These are phyloP conservation scores for Circinella minor DNA, from an alignment of 371 early-diverging fungal species.

Conservation along the genomic window DNA sequence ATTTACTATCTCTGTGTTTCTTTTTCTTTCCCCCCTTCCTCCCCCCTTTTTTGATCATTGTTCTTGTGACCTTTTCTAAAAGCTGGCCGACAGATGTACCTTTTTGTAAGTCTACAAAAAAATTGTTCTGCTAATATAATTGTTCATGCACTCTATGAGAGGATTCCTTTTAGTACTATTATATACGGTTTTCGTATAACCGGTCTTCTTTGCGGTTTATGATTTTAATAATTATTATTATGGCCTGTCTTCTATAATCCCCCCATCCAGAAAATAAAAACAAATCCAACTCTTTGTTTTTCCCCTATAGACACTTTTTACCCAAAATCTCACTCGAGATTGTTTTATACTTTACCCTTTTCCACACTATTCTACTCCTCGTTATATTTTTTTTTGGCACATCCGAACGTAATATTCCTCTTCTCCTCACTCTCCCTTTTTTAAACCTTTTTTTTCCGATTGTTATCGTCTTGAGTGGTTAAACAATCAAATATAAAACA, in stretches of 20 bases:
- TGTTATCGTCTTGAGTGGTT: constrained; percentile 2
- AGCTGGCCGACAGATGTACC: constrained; percentile 1
- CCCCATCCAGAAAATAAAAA: background rate
- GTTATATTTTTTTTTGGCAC: too few species aligned
- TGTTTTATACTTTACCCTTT: too few species aligned
- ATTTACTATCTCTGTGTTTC: background rate
- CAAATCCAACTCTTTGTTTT: background rate
- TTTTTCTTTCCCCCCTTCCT: background rate
- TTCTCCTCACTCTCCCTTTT: constrained; percentile 1
- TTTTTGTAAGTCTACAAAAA: too few species aligned
- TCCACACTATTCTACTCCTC: too few species aligned
- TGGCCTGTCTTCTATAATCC: background rate
- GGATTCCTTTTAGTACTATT: too few species aligned
- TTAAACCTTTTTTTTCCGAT: background rate
- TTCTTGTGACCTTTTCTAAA: constrained; percentile 12
- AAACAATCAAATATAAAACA: constrained; percentile 1
- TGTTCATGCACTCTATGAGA: background rate
- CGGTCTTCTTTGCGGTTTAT: too few species aligned
- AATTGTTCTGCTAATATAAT: too few species aligned
- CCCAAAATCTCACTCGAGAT: background rate
- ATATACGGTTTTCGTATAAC: too few species aligned
- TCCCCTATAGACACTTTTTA: background rate
- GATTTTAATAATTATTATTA: background rate
- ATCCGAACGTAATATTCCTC: too few species aligned
- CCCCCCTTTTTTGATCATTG: constrained; percentile 16